These are phyloP conservation scores for Rhodomyrtus tomentosa DNA, from an alignment of 345 rosid species.

Conservation along the genomic window DNA sequence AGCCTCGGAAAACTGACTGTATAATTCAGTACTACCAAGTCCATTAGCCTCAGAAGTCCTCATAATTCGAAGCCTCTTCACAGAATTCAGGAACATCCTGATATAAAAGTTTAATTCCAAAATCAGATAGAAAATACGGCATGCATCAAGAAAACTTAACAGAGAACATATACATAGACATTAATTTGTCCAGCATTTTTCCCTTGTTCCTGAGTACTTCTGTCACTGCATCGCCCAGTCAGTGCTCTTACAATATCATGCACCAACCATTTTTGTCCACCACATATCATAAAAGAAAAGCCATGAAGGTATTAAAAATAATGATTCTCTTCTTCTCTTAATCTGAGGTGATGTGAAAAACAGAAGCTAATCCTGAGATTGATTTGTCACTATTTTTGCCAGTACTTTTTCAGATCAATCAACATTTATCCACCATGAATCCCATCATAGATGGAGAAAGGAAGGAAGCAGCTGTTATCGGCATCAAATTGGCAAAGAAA, in stretches of 20 bases:
- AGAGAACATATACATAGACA: not conserved
- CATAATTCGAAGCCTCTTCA: constrained; percentile 87
- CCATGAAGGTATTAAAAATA: not conserved
- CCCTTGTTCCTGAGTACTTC: not conserved
- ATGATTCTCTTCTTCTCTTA: not conserved
- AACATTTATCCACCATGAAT: not conserved
- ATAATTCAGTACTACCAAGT: constrained; percentile 31
- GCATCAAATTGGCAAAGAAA: not conserved
- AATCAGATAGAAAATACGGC: not conserved
- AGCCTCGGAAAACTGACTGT: not conserved
- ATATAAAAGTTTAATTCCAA: not conserved
- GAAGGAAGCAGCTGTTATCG: not conserved
- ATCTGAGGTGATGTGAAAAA: not conserved
- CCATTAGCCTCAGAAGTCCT: constrained; percentile 75
- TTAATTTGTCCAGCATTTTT: not conserved
- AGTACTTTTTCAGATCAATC: not conserved
- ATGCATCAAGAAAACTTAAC: not conserved
- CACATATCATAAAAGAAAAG: not conserved
- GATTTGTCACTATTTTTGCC: not conserved
- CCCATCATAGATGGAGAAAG: not conserved
- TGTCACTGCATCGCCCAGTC: not conserved
- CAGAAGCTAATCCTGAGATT: not conserved
- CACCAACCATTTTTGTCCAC: not conserved
- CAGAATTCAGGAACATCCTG: constrained; percentile 74
- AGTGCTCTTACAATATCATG: not conserved